Percentiles rank a stretch among this genome's conserved stretches.
phyloP scores from a whole-genome alignment of 305 asterid genomes.

The Fraxinus sp. region DNA sequence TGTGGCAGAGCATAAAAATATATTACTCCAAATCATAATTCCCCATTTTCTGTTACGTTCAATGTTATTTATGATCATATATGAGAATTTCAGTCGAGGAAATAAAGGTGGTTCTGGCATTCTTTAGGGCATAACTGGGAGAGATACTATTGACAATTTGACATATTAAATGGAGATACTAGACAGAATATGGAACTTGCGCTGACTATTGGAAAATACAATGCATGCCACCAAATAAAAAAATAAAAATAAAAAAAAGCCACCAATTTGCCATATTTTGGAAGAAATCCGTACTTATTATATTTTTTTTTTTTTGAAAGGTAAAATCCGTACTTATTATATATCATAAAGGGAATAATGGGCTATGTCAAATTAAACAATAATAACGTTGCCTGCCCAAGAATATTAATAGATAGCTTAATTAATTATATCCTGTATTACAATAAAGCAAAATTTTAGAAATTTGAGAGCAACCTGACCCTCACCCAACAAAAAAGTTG shows the following conservation, averaged over 20 bases:
- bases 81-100: not conserved
- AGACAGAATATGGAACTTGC: not conserved
- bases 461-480: not conserved
- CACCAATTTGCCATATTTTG: not conserved
- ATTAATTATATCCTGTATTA: not conserved
- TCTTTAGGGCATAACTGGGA: not conserved
- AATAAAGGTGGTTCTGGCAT: constrained; percentile 13
- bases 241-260: not conserved
- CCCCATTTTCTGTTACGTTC: not conserved
- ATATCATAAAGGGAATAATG: not conserved
- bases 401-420: not conserved
- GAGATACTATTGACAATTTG: not conserved
- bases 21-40: not conserved
- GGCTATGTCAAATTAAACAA: not conserved
- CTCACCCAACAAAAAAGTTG: not conserved
- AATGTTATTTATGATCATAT: not conserved
- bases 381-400: not conserved
- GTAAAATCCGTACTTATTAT: not conserved
- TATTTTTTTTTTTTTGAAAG: too few relatives aligned
- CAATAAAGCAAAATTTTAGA: not conserved
- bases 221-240: not conserved
- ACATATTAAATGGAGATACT: constrained; percentile 1
- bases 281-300: too few relatives aligned
- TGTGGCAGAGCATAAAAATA: not conserved
- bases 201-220: not conserved